Base-by-base conservation (phyloP, 305 asterid genomes). In the Rubia peregrina region DNA sequence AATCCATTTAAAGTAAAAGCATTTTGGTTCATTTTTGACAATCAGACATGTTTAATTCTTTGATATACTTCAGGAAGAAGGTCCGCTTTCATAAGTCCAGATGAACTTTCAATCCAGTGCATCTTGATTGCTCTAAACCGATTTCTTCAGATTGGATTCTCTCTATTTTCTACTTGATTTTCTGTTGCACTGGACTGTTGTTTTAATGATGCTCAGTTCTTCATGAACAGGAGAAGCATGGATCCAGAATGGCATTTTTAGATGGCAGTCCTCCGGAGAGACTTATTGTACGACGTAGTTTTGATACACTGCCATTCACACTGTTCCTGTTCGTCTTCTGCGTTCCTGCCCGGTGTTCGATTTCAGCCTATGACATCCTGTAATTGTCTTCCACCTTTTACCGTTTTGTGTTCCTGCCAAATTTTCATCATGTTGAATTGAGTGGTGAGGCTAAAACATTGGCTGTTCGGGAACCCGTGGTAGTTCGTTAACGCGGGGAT, bases 221-320 rank as follows among this genome's bases (percentile, higher is more conserved):
- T 55, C 67, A 76, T 79, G 65, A 67, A 75, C 90, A 95, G 99
- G 98, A 95, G 84, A 95, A 91, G 79, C 84, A 95, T 69, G 99
- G 99, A 22, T 95, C 99, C 21, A 95, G 91, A 84, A 95, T 95
- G 99, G 98, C 99, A 3, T 95, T 95, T 81, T 85, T 95, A 85
- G 98, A 95, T 78, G 99, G 99, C 14, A 95, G 81, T 74, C 99
- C 99, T 43, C 99, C 99, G 0, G 99, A 95, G 73, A 88, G 99
- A 82, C 99, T 95, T 33, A n/a, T n/a, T n/a, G n/a, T n/a, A n/a
- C n/a, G n/a, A n/a, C n/a, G n/a, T n/a, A n/a, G n/a, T n/a, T n/a
- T n/a, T n/a, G n/a, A n/a, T n/a, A n/a, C n/a, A n/a, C n/a, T n/a
- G n/a, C n/a, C n/a, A n/a, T n/a, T n/a, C n/a, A n/a, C n/a, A n/a